Base-by-base conservation (phyloP, 768 basidiomycete species). In the Lactarius trivialis region DNA sequence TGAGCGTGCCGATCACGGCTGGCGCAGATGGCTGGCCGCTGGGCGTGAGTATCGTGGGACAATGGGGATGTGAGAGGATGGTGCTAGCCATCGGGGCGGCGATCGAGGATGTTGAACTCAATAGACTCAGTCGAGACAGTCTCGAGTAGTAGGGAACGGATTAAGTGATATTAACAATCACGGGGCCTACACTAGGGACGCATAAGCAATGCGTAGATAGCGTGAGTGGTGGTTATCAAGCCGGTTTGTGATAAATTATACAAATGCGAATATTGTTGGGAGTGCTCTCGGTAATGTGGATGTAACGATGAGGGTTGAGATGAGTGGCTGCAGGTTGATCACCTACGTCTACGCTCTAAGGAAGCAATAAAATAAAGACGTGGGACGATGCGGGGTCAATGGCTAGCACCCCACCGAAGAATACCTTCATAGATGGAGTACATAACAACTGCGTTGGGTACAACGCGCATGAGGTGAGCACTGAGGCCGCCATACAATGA, bases 401-500 rank as follows among this genome's bases (percentile, higher is more conserved):
- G 58, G 32, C 19, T 51, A 28, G 43, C 51, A 11, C 69, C 77
- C 85, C 85, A 91, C 43, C 85, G 79, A 33, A 95, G 76, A 33
- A 86, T 78, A 28, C 88, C 85, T 73, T 98, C 95, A 70, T 98
- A 98, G 70, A 97, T 93, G 64, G 85, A 86, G 76, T 88, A 99
- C 96, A 98, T 98, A 66, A 95, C 91, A 0, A 89, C 90, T 0
- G 96, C 96, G 68, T 99, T 99, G 7, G 96, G 96, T 4, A 99
- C 91, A 60, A 98, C 94, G 55, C 97, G 87, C 83, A 99, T 88
- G 60, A 99, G 79, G 72, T 98, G 97, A 0, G 97, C 94, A 58
- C 87, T 89, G 59, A 99, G 82, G 11, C 97, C 97, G 36, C 92
- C 89, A 69, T 99, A 98, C 21, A 98, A 72, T 4, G 89, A 85